Conservation (phyloP, 2,329 filamentous ascomycete genomes). For the Fusarium nelsonii region DNA sequence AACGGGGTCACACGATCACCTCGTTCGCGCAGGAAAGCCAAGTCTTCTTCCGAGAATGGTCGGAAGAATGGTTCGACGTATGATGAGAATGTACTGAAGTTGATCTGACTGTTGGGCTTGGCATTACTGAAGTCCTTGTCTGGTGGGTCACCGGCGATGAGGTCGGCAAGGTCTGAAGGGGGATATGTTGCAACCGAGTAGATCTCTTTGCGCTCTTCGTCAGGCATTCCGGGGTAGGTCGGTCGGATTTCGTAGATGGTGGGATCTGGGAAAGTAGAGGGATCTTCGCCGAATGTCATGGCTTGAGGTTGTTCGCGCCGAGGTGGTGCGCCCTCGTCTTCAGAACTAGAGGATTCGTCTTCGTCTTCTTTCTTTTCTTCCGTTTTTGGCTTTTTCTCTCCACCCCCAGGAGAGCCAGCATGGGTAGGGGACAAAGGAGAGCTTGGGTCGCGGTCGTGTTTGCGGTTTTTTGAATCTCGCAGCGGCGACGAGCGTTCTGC, state of each 20-base stretch:
- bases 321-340: constrained; percentile 71
- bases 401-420: constrained; percentile 68
- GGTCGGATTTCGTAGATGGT: constrained; percentile 93
- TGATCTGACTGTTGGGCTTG: constrained; percentile 94
- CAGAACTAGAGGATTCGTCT: constrained; percentile 64
- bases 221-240: constrained; percentile 78
- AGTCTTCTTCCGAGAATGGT: constrained; percentile 90
- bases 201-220: constrained; percentile 88
- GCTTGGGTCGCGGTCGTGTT: constrained; percentile 65
- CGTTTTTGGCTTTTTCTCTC: constrained; percentile 64
- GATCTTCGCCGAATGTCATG: constrained; percentile 93
- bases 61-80: constrained; percentile 94
- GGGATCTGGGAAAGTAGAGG: constrained; percentile 89
- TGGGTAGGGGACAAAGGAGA: constrained; percentile 71
- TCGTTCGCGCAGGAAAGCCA: constrained; percentile 90
- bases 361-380: constrained; percentile 49
- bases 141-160: constrained; percentile 89
- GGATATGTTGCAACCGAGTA: constrained; percentile 90
- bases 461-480: constrained; percentile 64
- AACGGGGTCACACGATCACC: constrained; percentile 88
- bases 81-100: constrained; percentile 90
- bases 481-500: constrained; percentile 67
- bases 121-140: constrained; percentile 96
- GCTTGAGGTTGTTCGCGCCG: constrained; percentile 77
- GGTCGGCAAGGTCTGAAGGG: constrained; percentile 80